phyloP scores from a whole-genome alignment of 2,329 filamentous ascomycete genomes.

The Aspergillus tanneri region DNA sequence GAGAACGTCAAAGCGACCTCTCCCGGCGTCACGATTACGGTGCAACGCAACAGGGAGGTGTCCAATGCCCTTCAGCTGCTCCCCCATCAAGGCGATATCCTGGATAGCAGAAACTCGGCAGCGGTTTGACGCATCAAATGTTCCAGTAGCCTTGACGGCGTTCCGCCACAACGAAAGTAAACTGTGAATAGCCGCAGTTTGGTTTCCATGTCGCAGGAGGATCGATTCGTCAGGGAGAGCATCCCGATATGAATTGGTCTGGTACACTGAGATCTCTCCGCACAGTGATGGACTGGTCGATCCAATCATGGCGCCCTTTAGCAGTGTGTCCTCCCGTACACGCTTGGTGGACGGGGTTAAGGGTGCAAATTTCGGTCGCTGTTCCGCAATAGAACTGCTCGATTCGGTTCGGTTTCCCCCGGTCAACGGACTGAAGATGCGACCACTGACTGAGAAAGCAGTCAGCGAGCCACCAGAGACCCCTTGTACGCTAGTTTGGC shows the following conservation, averaged over 20 bases:
- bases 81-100: constrained; percentile 42
- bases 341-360: constrained; percentile 51
- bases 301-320: constrained; percentile 37
- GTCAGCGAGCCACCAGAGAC: constrained; percentile 43
- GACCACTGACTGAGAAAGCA: constrained; percentile 44
- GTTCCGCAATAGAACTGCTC: constrained; percentile 28
- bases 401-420: constrained; percentile 23
- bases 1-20: constrained; percentile 38
- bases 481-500: constrained; percentile 40
- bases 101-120: constrained; percentile 41
- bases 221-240: constrained; percentile 45
- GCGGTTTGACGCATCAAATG: constrained; percentile 41
- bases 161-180: constrained; percentile 47
- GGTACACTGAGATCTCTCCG: constrained; percentile 45
- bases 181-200: constrained; percentile 45
- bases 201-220: constrained; percentile 44
- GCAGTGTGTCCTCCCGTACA: constrained; percentile 45
- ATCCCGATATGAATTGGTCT: constrained; percentile 37
- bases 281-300: constrained; percentile 31
- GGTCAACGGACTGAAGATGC: constrained; percentile 32
- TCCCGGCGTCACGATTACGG: constrained; percentile 22
- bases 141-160: constrained; percentile 37
- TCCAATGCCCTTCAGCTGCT: constrained; percentile 39
- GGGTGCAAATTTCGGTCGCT: constrained; percentile 42
- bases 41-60: constrained; percentile 35